phyloP scores from a whole-genome alignment of 108 stramenopile species.

The Chaetoceros tenuissimus region DNA sequence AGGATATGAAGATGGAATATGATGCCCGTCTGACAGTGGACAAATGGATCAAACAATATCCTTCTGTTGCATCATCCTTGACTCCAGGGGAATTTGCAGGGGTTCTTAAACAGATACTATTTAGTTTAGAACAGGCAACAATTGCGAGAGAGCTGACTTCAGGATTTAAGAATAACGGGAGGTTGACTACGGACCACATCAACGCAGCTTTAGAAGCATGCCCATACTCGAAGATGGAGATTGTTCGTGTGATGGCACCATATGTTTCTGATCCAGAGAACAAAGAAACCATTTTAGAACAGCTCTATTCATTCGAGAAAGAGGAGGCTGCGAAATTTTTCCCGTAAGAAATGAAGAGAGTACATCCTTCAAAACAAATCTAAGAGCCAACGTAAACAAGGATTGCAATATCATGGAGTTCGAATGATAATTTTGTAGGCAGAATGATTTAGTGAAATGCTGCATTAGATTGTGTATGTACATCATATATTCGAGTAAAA shows the following conservation, averaged over 20 bases:
- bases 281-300: slow-evolving; percentile 8
- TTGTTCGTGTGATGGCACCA: slow-evolving; percentile 12
- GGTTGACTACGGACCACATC: slow-evolving; percentile 10
- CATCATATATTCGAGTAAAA: too few relatives aligned
- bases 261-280: slow-evolving; percentile 16
- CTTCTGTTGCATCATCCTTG: neutral
- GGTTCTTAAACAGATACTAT: slow-evolving; percentile 4
- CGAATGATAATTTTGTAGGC: too few relatives aligned
- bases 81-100: slow-evolving; percentile 3
- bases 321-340: neutral
- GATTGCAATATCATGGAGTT: too few relatives aligned
- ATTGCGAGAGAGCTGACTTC: slow-evolving; percentile 6
- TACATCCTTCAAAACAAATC: too few relatives aligned
- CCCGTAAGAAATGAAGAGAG: too few relatives aligned
- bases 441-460: too few relatives aligned
- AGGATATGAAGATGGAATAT: neutral
- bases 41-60: slow-evolving; percentile 11
- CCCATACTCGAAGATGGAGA: slow-evolving; percentile 4
- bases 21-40: slow-evolving; percentile 3
- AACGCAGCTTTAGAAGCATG: slow-evolving; percentile 6
- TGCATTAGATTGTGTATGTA: too few relatives aligned
- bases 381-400: too few relatives aligned
- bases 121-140: slow-evolving; percentile 9
- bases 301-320: slow-evolving; percentile 10
- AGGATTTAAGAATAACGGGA: slow-evolving; percentile 1